A percentile compares a stretch with the other conserved stretches of the same genome.
These are phyloP conservation scores for Nigrospora sphaerica DNA, from an alignment of 2,329 filamentous ascomycete genomes.

Conservation along the genomic window DNA sequence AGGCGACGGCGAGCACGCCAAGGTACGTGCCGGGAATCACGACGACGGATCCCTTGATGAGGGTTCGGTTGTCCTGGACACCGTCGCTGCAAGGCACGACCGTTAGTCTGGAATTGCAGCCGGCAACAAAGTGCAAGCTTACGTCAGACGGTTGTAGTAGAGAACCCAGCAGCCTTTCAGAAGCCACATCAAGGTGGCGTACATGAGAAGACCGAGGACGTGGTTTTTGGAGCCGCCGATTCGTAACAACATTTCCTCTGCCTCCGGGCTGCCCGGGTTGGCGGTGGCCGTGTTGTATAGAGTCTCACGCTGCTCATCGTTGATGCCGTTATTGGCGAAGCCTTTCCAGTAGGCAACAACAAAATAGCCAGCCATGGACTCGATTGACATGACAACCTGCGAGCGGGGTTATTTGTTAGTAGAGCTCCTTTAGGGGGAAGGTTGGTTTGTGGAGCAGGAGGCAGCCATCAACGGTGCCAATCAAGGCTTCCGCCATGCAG, in stretches of 20 bases:
- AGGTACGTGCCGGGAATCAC: constrained; percentile 35
- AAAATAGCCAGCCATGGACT: constrained; percentile 16
- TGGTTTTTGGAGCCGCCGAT: constrained; percentile 16
- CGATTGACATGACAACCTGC: constrained; percentile 14
- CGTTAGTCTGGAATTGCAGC: too few species aligned
- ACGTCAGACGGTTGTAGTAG: constrained; percentile 17
- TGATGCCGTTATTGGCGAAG: constrained; percentile 16
- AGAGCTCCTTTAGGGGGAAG: too few species aligned
- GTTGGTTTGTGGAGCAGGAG: too few species aligned
- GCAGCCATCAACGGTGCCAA: background rate
- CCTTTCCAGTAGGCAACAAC: constrained; percentile 17
- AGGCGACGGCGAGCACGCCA: constrained; percentile 33
- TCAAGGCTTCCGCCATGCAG: background rate
- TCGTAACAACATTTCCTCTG: constrained; percentile 10
- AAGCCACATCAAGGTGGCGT: constrained; percentile 16
- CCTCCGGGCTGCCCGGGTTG: constrained; percentile 3
- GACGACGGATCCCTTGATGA: constrained; percentile 31
- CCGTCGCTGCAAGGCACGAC: constrained; percentile 22
- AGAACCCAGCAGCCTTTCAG: constrained; percentile 16
- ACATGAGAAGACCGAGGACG: constrained; percentile 14
- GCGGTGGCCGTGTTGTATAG: constrained; percentile 1
- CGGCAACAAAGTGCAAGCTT: background rate
- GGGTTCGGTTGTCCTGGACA: constrained; percentile 27
- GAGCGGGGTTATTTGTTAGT: background rate
- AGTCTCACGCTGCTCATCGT: constrained; percentile 9